These are phyloP conservation scores for Corchorus olitorius DNA, from an alignment of 345 rosid species.

Conservation along the genomic window DNA sequence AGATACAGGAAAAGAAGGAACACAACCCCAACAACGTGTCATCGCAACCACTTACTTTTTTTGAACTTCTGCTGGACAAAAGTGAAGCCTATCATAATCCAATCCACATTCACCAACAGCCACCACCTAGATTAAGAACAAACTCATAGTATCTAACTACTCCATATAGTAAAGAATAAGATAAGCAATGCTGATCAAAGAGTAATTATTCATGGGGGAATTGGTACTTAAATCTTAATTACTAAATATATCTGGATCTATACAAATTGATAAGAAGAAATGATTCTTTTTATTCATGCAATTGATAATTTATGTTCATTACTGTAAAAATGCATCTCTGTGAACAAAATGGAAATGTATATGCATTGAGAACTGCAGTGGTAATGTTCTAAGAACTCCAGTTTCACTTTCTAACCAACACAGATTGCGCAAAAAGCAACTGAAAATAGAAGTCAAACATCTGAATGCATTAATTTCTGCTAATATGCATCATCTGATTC, in stretches of 20 bases:
- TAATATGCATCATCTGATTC: background rate
- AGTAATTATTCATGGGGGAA: background rate
- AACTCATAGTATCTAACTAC: background rate
- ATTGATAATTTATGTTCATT: background rate
- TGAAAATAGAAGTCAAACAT: constrained; percentile 14
- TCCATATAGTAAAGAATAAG: constrained; percentile 2
- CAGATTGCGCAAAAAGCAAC: background rate
- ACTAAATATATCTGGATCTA: background rate
- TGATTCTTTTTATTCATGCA: background rate
- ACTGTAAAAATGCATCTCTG: background rate
- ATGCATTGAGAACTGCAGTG: background rate
- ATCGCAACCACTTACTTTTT: constrained; percentile 61
- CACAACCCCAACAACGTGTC: constrained; percentile 11
- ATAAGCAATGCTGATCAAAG: constrained; percentile 2
- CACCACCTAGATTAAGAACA: constrained; percentile 58
- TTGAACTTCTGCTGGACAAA: constrained; percentile 77
- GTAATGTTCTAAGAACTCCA: too few relatives aligned
- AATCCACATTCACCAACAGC: constrained; percentile 98
- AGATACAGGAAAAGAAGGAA: background rate
- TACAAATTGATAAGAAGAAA: background rate
- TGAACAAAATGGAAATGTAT: background rate
- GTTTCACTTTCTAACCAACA: background rate
- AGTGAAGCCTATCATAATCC: constrained; percentile 97
- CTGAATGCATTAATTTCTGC: constrained; percentile 1
- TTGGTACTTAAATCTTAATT: background rate